Conservation (phyloP, 371 early-diverging fungal genomes). For the Mucor ambiguus region DNA sequence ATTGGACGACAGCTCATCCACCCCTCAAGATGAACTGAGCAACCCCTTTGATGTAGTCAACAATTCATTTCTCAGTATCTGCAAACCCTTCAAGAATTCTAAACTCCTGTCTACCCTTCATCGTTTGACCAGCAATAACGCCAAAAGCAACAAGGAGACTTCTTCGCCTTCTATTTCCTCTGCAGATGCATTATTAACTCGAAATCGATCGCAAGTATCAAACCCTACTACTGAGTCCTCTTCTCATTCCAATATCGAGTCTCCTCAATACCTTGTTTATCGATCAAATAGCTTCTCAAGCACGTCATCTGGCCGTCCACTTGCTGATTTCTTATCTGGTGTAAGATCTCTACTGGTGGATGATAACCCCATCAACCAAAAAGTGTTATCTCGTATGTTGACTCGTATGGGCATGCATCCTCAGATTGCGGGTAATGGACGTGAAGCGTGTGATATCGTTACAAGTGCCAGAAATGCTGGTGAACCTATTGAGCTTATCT, state of each 20-base stretch:
- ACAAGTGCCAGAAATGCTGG: background rate
- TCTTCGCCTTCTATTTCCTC: background rate
- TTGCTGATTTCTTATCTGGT: constrained; percentile 6
- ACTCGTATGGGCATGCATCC: constrained; percentile 14
- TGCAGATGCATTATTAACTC: background rate
- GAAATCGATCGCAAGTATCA: background rate
- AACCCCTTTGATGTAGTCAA: background rate
- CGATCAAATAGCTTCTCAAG: constrained; percentile 8
- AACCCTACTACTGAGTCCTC: background rate
- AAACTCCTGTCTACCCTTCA: constrained; percentile 13
- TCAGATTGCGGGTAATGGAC: constrained; percentile 43
- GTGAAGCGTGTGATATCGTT: constrained; percentile 43
- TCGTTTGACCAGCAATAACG: background rate
- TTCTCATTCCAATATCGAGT: background rate
- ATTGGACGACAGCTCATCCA: background rate
- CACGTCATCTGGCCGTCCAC: constrained; percentile 12
- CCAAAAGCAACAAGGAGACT: background rate
- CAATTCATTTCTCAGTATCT: background rate
- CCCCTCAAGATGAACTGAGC: background rate
- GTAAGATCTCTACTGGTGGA: constrained; percentile 49
- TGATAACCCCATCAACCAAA: constrained; percentile 57
- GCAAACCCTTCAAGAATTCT: constrained; percentile 21
- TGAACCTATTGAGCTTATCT: constrained; percentile 43
- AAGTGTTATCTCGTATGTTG: constrained; percentile 50
- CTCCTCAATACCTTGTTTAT: background rate